Base-by-base conservation (phyloP, 768 basidiomycete genomes). In the Lactifluus pinguis region DNA sequence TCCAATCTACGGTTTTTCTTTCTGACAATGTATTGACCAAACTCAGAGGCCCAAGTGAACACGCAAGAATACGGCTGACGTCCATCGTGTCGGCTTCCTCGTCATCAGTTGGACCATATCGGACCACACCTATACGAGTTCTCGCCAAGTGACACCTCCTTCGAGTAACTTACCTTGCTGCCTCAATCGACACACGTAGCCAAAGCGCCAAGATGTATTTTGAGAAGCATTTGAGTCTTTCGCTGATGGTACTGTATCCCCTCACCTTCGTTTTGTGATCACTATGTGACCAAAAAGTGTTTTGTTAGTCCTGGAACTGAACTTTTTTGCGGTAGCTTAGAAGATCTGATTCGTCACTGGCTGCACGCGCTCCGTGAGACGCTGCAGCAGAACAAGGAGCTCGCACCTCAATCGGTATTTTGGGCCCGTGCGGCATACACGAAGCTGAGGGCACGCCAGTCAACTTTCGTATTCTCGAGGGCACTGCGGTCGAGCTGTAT, bases 171-270 rank as follows among this genome's bases (percentile, higher is more conserved):
- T 25, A 98, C 75, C 92, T 85, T 71, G 97, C 97, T 50, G 95
- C 97, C 83, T 95, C 94, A 44, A 99, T 99, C 73, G 97, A 97
- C 55, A 95, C 95, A 13, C 84, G 97, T 53, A 94, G 89, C 74
- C 97, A 99, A 75, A 95, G 92, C 67, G 95, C 97, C 53, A 98
- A 98, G 76, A 99, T 95, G 13, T 99, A 98, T 73, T 79, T 99
- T 39, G 97, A 99, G 78, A 92, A 89, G 73, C 85, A 98, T 70
- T 85, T 68, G 87, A 91, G 72, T 82, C 79, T 68, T 99, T 98
- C 70, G 78, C 80, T 4, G 85, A 92, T 71, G 85, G 94, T 97
- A 65, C 66, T 32, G 55, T 55, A 17, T 34, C 25, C n/a, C n/a
- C 41, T 32, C 29, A 62, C 50, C 32, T 55, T 36, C 17, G 39